Percentiles rank a stretch among this genome's conserved stretches.
These are phyloP conservation scores for Xylariaceae sp. DNA, from an alignment of 2,329 filamentous ascomycete genomes.

Conservation along the genomic window DNA sequence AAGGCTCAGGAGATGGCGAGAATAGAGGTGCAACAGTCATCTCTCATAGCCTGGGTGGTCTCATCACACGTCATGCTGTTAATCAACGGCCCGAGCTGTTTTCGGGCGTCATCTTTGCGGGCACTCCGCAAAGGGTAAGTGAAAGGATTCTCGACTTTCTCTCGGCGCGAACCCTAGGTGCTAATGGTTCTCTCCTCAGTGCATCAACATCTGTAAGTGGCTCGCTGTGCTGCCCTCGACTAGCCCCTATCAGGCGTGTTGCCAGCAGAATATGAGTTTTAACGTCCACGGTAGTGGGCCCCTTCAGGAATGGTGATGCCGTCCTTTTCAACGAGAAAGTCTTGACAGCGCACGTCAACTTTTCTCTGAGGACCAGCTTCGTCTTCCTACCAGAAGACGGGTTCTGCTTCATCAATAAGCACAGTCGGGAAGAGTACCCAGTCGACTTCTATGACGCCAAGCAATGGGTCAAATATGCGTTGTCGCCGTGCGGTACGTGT, in stretches of 20 bases:
- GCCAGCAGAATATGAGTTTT: too few relatives aligned
- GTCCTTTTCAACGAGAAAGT: constrained; percentile 85
- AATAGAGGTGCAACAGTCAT: constrained; percentile 71
- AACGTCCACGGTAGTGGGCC: too few relatives aligned
- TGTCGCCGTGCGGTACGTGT: constrained; percentile 62
- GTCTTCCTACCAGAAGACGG: constrained; percentile 81
- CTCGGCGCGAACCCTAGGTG: background rate
- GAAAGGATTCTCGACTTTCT: too few relatives aligned
- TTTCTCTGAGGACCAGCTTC: constrained; percentile 82
- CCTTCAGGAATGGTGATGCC: constrained; percentile 85
- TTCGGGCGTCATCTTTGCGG: constrained; percentile 78
- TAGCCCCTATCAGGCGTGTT: too few relatives aligned
- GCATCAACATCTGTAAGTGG: constrained; percentile 60
- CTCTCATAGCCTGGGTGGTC: constrained; percentile 79
- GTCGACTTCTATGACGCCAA: constrained; percentile 79
- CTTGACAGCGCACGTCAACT: constrained; percentile 87
- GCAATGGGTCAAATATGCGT: constrained; percentile 71
- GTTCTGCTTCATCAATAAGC: constrained; percentile 78
- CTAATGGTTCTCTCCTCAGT: too few relatives aligned
- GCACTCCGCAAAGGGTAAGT: constrained; percentile 60
- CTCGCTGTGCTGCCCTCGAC: too few relatives aligned
- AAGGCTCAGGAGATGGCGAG: constrained; percentile 43
- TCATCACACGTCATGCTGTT: constrained; percentile 83
- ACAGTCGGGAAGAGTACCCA: constrained; percentile 72
- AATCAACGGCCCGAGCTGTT: constrained; percentile 83